These are phyloP conservation scores for Tricladium varicosporioides DNA, from an alignment of 2,329 filamentous ascomycete species.

Conservation along the genomic window DNA sequence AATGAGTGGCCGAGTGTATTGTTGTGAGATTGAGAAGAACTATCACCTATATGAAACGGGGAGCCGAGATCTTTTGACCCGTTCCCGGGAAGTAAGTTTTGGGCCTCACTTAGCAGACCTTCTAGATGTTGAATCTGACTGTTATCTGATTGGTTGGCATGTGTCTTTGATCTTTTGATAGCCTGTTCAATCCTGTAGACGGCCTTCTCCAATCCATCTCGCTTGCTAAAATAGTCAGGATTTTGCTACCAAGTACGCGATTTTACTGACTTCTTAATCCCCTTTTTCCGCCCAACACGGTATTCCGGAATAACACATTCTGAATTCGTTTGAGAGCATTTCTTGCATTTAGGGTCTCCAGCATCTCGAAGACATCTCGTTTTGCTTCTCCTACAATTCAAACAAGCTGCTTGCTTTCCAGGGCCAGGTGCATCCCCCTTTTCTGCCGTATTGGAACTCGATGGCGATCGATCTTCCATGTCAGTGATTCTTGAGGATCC, in stretches of 20 bases:
- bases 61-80: slow-evolving; percentile 19
- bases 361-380: slow-evolving; percentile 61
- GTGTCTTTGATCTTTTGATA: slow-evolving; percentile 49
- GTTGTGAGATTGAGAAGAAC: slow-evolving; percentile 3
- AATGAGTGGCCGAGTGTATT: background rate
- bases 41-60: background rate
- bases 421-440: slow-evolving; percentile 13
- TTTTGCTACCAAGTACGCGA: background rate
- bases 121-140: slow-evolving; percentile 45
- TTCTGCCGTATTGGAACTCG: slow-evolving; percentile 22
- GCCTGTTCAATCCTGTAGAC: slow-evolving; percentile 73
- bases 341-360: slow-evolving; percentile 54
- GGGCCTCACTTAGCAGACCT: slow-evolving; percentile 48
- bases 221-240: slow-evolving; percentile 54
- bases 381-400: slow-evolving; percentile 65
- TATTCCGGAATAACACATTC: slow-evolving; percentile 72
- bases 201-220: slow-evolving; percentile 71
- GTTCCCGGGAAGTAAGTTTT: slow-evolving; percentile 36
- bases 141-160: slow-evolving; percentile 39
- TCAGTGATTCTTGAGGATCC: slow-evolving; percentile 3
- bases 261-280: slow-evolving; percentile 66
- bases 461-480: slow-evolving; percentile 23
- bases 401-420: slow-evolving; percentile 50
- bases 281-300: slow-evolving; percentile 70
- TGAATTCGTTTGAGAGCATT: slow-evolving; percentile 54